Base-by-base conservation (phyloP, 306 rosid genomes). In the Castanea crenata region DNA sequence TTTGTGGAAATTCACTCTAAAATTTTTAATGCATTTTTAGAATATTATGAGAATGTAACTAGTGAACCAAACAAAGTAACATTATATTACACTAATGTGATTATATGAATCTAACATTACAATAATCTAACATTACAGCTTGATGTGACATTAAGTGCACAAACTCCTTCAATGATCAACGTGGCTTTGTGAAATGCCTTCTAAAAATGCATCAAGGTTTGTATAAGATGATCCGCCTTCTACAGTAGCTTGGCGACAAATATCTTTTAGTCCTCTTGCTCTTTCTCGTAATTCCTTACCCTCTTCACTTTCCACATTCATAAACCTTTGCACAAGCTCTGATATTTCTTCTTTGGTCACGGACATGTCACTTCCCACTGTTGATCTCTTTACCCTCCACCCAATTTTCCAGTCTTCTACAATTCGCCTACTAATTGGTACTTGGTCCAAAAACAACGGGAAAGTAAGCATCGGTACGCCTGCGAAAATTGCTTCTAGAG, bases 401-500 rank as follows among this genome's bases (percentile, higher is more conserved):
- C 91, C 91, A 76, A 84, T 75, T 76, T 63, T 84, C 90, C 94
- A 90, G 62, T 82, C 91, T 21, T 82, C 84, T 0, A 77, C 88
- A 52, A 86, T 81, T 75, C 80, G 81, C 78, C 76, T 86, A 34
- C 85, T 76, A 73, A 81, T 90, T 0, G 87, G 87, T 54, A 79
- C 71, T 81, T 88, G 90, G 76, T 90, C 94, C 74, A 83, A 79
- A 75, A 78, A 84, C 29, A 84, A 64, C 68, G 93, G 90, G 58
- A 87, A 87, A 1, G 85, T 77, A 62, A 90, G 64, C 65, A 87
- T 73, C 14, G 90, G 87, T 1, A 84, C 86, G 8, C 93, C 91
- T 3, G 86, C 78, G 78, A 76, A 90, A 8, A 74, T 35, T 29
- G 85, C 81, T 55, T 86, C 93, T 13, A 86, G 55, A 3, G 83